Base-by-base conservation (phyloP, 345 rosid species). In the Linum trigynum region DNA sequence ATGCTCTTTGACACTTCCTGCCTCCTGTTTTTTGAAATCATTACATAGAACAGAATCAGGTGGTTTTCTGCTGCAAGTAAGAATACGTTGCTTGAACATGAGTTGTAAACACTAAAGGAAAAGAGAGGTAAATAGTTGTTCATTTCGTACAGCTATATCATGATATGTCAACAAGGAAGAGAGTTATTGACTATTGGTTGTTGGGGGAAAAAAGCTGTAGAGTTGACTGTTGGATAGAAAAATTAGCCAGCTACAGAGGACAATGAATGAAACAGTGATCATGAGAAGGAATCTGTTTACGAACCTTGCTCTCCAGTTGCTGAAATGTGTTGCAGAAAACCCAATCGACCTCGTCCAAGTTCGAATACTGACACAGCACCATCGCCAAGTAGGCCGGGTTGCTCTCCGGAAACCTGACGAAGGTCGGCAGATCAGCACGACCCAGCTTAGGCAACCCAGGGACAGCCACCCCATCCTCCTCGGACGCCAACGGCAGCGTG, bases 291-390 rank as follows among this genome's bases (percentile, higher is more conserved):
- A 1, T 48, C 14, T 4, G 14, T 41, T 5, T 17, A 17, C 63
- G 11, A 72, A 86, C 96, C 82, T 82, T 62, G 57, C 74, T 56
- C 67, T 89, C 96, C 65, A 89, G 73, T 5, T 73, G 83, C 61
- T 79, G 60, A 38, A 86, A 86, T 39, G 86, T 78, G 62, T 89
- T 89, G 2, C 58, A 79, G 48, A 86, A 81, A 5, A 82, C 39
- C 92, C 90, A 83, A 70, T 86, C 90, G 14, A 83, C 90, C 65
- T 68, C 37, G 61, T 81, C 79, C 74, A 78, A 69, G 69, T 86
- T 85, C 32, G 72, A 63, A 11, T 72, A 89, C 75, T 89, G 96
- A 41, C 62, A 72, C 66, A 83, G 62, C 68, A 83, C 82, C 84
- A 89, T 68, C 15, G 74, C 64, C 48, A 85, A 78, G 67, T 89